A percentile compares a stretch with the other conserved stretches of the same genome.
Evolutionary conservation across 768 basidiomycete genomes (phyloP).

Genomic region (Cystobasidiopsis lactophilus): DNA sequence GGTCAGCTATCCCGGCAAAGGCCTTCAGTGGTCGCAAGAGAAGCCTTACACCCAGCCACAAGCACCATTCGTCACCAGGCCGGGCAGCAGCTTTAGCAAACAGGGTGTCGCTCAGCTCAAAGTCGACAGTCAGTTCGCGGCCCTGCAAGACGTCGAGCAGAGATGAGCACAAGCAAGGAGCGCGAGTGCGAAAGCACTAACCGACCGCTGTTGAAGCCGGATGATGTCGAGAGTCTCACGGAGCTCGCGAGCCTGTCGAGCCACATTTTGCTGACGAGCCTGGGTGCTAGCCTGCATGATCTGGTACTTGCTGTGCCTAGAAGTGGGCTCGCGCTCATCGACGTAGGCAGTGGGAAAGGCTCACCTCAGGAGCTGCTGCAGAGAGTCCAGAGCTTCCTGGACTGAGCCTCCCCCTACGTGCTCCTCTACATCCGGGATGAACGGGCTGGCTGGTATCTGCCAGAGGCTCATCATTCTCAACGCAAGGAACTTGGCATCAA

Average conservation of each 20-base stretch:
- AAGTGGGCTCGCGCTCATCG: constrained; percentile 1
- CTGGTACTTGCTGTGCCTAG: constrained; percentile 61
- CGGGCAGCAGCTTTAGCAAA: constrained; percentile 77
- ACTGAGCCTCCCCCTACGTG: neutral
- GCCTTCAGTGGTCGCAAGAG: neutral
- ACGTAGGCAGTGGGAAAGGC: neutral
- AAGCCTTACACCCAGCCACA: constrained; percentile 75
- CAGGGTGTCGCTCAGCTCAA: constrained; percentile 87
- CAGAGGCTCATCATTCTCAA: too few relatives aligned
- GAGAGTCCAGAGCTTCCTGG: neutral
- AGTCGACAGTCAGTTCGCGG: constrained; percentile 45
- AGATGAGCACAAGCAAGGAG: neutral
- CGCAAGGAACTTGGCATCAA: too few relatives aligned
- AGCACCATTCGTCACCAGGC: constrained; percentile 65
- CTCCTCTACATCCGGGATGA: neutral
- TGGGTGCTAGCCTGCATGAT: constrained; percentile 83
- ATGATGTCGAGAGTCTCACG: constrained; percentile 50
- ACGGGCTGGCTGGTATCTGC: neutral
- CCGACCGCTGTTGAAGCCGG: constrained; percentile 36
- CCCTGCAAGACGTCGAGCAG: constrained; percentile 21
- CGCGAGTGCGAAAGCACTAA: too few relatives aligned
- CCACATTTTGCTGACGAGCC: constrained; percentile 52
- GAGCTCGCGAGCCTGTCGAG: constrained; percentile 93
- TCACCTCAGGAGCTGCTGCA: neutral
- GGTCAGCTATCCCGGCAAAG: neutral